Conservation (phyloP, 495 filamentous ascomycete genomes). For the Lasiosphaeria miniovina region DNA sequence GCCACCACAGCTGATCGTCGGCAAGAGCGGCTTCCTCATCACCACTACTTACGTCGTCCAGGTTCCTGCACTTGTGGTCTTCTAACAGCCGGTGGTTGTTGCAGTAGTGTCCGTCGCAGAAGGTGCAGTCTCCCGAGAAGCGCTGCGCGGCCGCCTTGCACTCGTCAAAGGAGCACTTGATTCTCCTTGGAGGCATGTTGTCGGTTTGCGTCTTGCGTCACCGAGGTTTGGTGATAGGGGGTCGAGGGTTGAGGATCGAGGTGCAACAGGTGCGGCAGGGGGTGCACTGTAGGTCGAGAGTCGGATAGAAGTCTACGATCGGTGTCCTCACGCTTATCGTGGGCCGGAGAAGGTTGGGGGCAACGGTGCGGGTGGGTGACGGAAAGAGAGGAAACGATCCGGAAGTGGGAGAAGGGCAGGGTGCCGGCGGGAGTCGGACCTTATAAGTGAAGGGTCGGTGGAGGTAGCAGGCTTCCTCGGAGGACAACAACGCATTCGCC, state of each 20-base stretch:
- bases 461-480: conserved; percentile 11
- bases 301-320: too few species aligned
- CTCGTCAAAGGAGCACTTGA: conserved; percentile 81
- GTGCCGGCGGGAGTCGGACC: neutral
- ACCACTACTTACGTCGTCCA: conserved; percentile 70
- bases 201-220: conserved; percentile 15
- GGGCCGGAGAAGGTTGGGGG: too few species aligned
- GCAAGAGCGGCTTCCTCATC: conserved; percentile 3
- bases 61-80: conserved; percentile 86
- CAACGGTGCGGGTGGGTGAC: neutral
- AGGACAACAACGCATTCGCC: conserved; percentile 14
- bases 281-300: too few species aligned
- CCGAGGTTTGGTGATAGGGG: too few species aligned
- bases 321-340: too few species aligned
- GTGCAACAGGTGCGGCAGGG: too few species aligned
- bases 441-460: conserved; percentile 10
- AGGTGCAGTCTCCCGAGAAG: conserved; percentile 94
- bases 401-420: neutral
- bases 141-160: conserved; percentile 82
- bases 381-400: neutral
- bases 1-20: conserved; percentile 42
- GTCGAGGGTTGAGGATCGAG: too few species aligned
- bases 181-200: conserved; percentile 72
- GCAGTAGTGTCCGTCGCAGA: conserved; percentile 92
- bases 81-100: conserved; percentile 90